Percentiles rank a stretch among this genome's conserved stretches.
phyloP scores from a whole-genome alignment of 1,284 basidiomycete species.

The Pyrrhoderma lamaoense region DNA sequence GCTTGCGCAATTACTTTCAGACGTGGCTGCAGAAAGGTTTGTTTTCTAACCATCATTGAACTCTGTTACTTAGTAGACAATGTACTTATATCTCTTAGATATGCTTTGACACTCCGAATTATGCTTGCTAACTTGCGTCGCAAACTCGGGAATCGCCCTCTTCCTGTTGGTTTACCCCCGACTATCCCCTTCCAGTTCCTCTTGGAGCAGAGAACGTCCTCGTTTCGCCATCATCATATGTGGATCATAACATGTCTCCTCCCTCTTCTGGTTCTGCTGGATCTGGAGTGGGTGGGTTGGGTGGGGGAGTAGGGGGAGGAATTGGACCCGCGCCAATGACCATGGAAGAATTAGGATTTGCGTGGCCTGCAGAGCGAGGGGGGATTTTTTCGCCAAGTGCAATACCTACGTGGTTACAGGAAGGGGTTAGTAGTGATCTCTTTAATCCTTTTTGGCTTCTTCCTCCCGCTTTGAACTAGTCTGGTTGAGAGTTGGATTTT shows the following conservation, averaged over 20 bases:
- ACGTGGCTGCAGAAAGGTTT: conserved; percentile 80
- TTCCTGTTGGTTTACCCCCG: conserved; percentile 56
- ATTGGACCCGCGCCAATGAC: conserved; percentile 60
- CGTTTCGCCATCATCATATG: conserved; percentile 47
- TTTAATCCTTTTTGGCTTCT: conserved; percentile 12
- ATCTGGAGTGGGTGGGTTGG: neutral
- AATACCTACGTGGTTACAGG: conserved; percentile 76
- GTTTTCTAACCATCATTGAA: conserved; percentile 16
- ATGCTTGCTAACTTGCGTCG: conserved; percentile 86
- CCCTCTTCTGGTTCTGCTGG: neutral
- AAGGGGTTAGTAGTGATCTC: conserved; percentile 45
- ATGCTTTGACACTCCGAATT: conserved; percentile 81
- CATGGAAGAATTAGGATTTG: conserved; percentile 75
- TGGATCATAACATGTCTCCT: conserved; percentile 30
- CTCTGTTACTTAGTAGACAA: neutral
- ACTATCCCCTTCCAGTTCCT: conserved; percentile 38
- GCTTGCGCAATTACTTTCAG: conserved; percentile 72
- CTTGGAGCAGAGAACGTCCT: conserved; percentile 49
- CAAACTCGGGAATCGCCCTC: conserved; percentile 35
- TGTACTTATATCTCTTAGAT: conserved; percentile 39
- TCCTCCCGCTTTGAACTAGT: too few species aligned
- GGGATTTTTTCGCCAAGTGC: conserved; percentile 71
- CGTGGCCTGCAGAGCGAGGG: conserved; percentile 60
- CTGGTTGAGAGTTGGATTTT: neutral
- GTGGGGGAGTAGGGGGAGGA: neutral